Evolutionary conservation across 192 early-diverging fungal genomes (phyloP), one percentile per base, ranked within the genome.

Genomic region (Funneliformis mosseae): DNA sequence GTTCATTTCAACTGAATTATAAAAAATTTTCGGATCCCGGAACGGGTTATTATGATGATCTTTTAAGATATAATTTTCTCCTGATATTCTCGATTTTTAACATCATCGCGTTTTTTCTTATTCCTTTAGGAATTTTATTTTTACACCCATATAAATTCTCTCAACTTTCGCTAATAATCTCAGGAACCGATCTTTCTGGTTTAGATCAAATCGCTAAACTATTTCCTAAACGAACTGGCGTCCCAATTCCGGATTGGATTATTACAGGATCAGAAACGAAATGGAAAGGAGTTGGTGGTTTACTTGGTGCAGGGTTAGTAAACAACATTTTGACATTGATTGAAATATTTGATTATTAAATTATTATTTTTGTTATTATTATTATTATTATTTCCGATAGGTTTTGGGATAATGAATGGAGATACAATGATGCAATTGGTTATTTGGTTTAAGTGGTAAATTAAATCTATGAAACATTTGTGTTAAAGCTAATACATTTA

Each of bases 231-330:
- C 83, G 86, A 10, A 86, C 89, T 27, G 89, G 89, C 4, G 81
- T 87, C 6, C 38, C 88, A 14, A 82, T 90, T 28, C 87, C 89
- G 38, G 89, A 90, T 70, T 90, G 87, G 86, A 79, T 86, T 85
- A 86, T 90, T 3, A 85, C 84, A 27, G 87, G 85, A 8, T 83
- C 87, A 7, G 81, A 85, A 76, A 84, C 85, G 78, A 71, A 80
- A 59, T 87, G 84, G 80, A 83, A 85, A 63, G 88, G 88, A 12
- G 69, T 85, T 45, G 88, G 88, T n/a, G 88, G 88, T 6, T 81
- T 89, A 39, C 80, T 86, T 39, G 87, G 83, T 27, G 86, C 87
- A 77, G 88, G 88, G 87, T 89, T 83, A 84, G 74, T 63, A 33
- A 23, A 38, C 39, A 38, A 38, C 18, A 60, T 14, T 38, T 12